These are phyloP conservation scores for Spergularia bocconei DNA, from an alignment of 148 eudicot species.

Conservation along the genomic window DNA sequence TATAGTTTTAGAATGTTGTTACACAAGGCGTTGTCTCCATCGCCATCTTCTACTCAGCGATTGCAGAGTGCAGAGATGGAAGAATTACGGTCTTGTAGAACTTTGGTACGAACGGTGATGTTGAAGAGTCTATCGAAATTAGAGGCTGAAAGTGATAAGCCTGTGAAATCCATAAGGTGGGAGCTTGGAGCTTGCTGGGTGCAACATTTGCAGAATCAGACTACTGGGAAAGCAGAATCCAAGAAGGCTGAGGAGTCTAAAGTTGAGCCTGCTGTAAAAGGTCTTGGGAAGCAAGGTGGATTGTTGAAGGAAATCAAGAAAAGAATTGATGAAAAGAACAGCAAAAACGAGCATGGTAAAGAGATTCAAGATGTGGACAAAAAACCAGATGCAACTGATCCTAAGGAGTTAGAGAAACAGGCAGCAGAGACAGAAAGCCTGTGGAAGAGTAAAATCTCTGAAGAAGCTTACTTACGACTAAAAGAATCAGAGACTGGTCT, in stretches of 20 bases:
- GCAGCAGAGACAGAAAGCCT: constrained; percentile 63
- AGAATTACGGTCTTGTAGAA: constrained; percentile 42
- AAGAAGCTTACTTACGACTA: constrained; percentile 71
- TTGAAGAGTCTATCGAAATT: constrained; percentile 55
- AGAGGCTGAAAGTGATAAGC: constrained; percentile 46
- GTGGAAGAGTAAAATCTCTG: constrained; percentile 71
- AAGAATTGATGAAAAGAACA: constrained; percentile 60
- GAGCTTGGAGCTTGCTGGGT: constrained; percentile 99
- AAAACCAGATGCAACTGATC: constrained; percentile 36
- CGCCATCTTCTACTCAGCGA: constrained; percentile 47
- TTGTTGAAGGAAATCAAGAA: constrained; percentile 82
- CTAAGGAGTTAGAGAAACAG: constrained; percentile 52
- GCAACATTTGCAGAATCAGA: constrained; percentile 84
- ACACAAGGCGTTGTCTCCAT: constrained; percentile 65
- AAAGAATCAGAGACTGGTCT: constrained; percentile 92
- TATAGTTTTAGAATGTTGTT: constrained; percentile 77
- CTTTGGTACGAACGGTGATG: constrained; percentile 58
- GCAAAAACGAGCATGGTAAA: constrained; percentile 47
- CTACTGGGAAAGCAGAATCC: constrained; percentile 68
- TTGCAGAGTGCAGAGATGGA: constrained; percentile 47
- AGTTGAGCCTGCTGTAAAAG: constrained; percentile 85
- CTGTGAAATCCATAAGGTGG: constrained; percentile 70
- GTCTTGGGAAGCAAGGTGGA: constrained; percentile 94
- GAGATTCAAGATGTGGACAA: constrained; percentile 39
- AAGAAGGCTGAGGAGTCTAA: constrained; percentile 68